Evolutionary conservation across 352 stramenopile species (phyloP), one percentile per base, ranked within the genome.

Genomic region (Phytophthora pluvialis): DNA sequence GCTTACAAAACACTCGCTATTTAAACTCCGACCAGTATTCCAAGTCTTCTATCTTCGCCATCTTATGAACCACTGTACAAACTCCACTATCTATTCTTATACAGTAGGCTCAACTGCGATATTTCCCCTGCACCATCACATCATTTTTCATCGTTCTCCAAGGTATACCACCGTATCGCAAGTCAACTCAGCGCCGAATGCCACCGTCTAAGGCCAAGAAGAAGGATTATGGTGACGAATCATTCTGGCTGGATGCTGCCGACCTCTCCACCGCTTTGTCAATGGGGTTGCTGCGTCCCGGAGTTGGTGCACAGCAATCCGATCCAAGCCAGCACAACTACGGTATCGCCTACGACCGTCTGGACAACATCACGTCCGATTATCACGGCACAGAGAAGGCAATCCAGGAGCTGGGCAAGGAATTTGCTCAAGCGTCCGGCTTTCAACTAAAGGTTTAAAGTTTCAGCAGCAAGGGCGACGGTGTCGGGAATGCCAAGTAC

Each of bases 401-500:
- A 3, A 60, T 60, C 12, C 18, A 60, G 8, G 4, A 13, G 18
- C 29, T 29, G 0, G 38, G 18, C 5, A 51, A 51, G 9, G 38
- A 60, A 18, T 47, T 60, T 45, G 29, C 18, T 2, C 21, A 45
- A 35, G 18, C 18, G 0, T 56, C 18, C 15, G 48, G 33, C 5
- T 45, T 56, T 36, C 33, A 56, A 9, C 9, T 56, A 16, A 4
- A 18, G 12, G 46, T 53, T 0, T 0, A 53, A 4, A 8, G 16
- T 8, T 43, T 40, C 15, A 42, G 15, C 9, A 26, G 12, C 4
- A 53, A 53, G 31, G 2, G 21, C 7, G 1, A 31, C 2, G 31
- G 15, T 32, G 31, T 6, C 8, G 29, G 16, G 11, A 72, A 72
- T 18, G 57, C 50, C 9, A 72, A 72, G 26, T 67, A 67, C 32